These are phyloP conservation scores for Cucurbita pepo DNA, from an alignment of 306 rosid species.

Conservation along the genomic window DNA sequence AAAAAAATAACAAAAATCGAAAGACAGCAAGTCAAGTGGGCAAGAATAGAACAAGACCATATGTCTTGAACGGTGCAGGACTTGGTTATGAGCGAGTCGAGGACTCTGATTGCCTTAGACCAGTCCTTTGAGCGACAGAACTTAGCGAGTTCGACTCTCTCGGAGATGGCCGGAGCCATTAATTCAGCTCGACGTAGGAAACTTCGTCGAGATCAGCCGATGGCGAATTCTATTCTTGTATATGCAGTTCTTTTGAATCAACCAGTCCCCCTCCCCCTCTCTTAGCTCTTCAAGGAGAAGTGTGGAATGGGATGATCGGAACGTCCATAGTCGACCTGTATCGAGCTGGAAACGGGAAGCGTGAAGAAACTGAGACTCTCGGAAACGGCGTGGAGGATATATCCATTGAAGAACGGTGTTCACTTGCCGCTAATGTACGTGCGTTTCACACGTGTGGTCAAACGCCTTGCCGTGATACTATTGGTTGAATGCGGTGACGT, in stretches of 20 bases:
- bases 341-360: not conserved
- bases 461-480: not conserved
- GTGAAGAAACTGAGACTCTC: not conserved
- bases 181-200: not conserved
- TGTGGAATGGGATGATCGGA: not conserved
- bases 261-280: not conserved
- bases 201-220: not conserved
- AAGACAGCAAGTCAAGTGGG: not conserved
- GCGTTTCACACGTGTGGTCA: not conserved
- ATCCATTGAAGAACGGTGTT: not conserved
- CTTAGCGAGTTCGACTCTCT: slow-evolving; percentile 62
- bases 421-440: not conserved
- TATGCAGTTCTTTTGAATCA: not conserved
- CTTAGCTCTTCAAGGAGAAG: not conserved
- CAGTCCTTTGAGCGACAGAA: slow-evolving; percentile 73
- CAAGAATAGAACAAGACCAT: slow-evolving; percentile 26
- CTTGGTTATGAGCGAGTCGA: slow-evolving; percentile 61
- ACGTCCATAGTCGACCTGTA: not conserved
- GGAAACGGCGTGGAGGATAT: slow-evolving; percentile 3
- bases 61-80: slow-evolving; percentile 59
- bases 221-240: not conserved
- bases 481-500: not conserved
- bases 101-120: slow-evolving; percentile 88
- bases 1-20: slow-evolving; percentile 3
- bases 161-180: slow-evolving; percentile 47